These are phyloP conservation scores for Hylodesmum podocarpum DNA, from an alignment of 306 rosid species.

Conservation along the genomic window DNA sequence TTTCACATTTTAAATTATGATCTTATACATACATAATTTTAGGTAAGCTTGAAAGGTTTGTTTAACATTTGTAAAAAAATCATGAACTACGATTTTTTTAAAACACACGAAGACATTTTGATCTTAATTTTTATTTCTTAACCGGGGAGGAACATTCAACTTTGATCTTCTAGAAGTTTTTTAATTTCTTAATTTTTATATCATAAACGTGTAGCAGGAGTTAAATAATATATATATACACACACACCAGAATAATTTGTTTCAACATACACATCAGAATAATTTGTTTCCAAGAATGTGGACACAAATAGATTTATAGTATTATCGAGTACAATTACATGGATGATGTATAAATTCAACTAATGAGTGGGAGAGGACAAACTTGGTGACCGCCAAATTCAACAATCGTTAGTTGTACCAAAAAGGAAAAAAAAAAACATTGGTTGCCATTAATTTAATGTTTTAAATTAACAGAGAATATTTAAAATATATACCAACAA, in stretches of 20 bases:
- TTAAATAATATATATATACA: neutral
- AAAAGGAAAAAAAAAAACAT: conserved; percentile 3
- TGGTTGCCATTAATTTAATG: neutral
- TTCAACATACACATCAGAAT: too few relatives aligned
- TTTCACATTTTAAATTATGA: neutral
- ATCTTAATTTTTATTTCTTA: too few relatives aligned
- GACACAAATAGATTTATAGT: neutral
- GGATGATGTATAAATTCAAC: conserved; percentile 7
- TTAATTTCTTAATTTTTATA: neutral
- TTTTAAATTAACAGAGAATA: neutral
- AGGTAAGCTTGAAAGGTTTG: neutral
- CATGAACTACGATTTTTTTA: neutral
- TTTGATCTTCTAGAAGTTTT: neutral
- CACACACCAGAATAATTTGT: neutral
- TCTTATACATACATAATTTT: neutral
- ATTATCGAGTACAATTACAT: neutral
- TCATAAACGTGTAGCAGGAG: neutral
- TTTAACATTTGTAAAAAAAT: neutral
- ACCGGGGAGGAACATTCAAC: neutral
- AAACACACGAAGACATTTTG: too few relatives aligned
- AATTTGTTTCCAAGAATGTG: neutral
- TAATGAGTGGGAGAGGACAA: neutral
- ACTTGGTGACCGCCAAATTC: conserved; percentile 22
- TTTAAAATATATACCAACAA: conserved; percentile 8
- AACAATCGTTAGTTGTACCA: conserved; percentile 43